Percentiles rank a stretch among this genome's conserved stretches.
phyloP scores from a whole-genome alignment of 345 rosid species.

The Ricinus communis region DNA sequence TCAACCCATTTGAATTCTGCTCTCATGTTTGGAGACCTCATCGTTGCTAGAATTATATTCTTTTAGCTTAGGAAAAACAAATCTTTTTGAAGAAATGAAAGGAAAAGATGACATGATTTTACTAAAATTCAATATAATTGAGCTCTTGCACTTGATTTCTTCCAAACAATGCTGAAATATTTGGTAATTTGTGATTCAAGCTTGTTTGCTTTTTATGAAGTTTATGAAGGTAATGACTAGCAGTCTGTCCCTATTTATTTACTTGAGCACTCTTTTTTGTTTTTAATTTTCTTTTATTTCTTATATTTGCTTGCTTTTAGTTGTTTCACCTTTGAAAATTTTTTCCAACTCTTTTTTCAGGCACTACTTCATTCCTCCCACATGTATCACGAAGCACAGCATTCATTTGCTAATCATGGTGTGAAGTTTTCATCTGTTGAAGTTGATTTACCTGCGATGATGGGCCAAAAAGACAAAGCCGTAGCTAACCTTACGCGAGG shows the following conservation, averaged over 20 bases:
- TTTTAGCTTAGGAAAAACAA: no score
- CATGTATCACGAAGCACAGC: slow-evolving; percentile 93
- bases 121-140: no score
- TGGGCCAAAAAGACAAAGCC: slow-evolving; percentile 95
- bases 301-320: not conserved
- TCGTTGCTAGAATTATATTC: no score
- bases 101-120: no score
- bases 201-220: not conserved
- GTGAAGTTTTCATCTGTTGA: slow-evolving; percentile 87
- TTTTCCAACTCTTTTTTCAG: slow-evolving; percentile 35
- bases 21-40: no score
- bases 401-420: slow-evolving; percentile 82
- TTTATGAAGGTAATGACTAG: not conserved
- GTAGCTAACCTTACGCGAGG: slow-evolving; percentile 83
- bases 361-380: slow-evolving; percentile 99
- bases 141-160: no score
- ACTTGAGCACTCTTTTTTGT: not conserved
- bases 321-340: not conserved
- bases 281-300: not conserved
- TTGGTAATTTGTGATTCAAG: not conserved
- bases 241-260: not conserved
- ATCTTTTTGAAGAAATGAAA: no score
- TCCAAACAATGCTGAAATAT: no score
- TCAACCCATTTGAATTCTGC: no score
- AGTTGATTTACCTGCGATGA: slow-evolving; percentile 93